phyloP scores from a whole-genome alignment of 768 basidiomycete species.

The Phylloporus scabripes region DNA sequence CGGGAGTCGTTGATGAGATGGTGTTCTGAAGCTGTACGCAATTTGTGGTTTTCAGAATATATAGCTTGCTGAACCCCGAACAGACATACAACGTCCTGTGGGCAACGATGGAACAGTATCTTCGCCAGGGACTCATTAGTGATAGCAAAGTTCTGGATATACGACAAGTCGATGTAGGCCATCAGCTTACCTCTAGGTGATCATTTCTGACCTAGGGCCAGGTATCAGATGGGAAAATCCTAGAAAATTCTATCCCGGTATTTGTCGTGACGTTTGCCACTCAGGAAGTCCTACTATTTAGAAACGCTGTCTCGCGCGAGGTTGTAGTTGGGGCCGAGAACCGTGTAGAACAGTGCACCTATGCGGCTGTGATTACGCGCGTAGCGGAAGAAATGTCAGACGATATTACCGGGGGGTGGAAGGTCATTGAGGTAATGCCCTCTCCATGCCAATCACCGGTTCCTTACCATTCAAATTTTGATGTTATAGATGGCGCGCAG shows the following conservation, averaged over 20 bases:
- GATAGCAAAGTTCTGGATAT: constrained; percentile 96
- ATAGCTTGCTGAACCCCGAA: not conserved
- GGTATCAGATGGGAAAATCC: constrained; percentile 81
- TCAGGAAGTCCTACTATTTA: constrained; percentile 90
- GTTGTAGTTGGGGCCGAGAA: constrained; percentile 83
- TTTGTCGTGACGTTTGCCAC: constrained; percentile 90
- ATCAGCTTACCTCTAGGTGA: not conserved
- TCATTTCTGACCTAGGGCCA: constrained; percentile 5
- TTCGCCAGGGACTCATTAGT: constrained; percentile 83
- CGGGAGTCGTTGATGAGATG: constrained; percentile 78
- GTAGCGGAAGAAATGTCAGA: constrained; percentile 84
- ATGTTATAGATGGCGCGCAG: constrained; percentile 43
- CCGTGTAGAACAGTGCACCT: constrained; percentile 88
- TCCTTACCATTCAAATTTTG: not conserved
- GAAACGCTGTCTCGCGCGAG: constrained; percentile 85
- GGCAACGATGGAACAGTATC: constrained; percentile 95
- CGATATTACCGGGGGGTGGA: constrained; percentile 97
- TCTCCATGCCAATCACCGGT: not conserved
- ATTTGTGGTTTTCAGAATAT: not conserved
- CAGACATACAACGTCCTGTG: constrained; percentile 98
- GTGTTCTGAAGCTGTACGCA: constrained; percentile 91
- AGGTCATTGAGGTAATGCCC: constrained; percentile 80
- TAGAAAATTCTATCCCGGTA: constrained; percentile 86
- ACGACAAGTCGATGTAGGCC: constrained; percentile 88
- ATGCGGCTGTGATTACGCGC: constrained; percentile 88